A percentile compares a stretch with the other conserved stretches of the same genome.
Conservation (phyloP, 2,329 filamentous ascomycete species). For the Xylaria hypoxylon region DNA sequence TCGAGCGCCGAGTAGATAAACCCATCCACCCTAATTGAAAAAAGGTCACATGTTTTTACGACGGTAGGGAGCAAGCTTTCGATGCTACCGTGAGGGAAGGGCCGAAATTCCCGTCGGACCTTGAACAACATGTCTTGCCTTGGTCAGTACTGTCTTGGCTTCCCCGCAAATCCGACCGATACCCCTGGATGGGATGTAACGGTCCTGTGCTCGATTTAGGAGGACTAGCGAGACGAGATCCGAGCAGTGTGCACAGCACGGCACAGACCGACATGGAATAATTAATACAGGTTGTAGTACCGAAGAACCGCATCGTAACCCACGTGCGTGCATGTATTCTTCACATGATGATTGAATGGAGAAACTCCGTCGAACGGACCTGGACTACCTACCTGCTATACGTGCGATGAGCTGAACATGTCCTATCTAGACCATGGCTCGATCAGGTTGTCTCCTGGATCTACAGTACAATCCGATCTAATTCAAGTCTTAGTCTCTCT, state of each 20-base stretch:
- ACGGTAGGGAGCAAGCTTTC: background rate
- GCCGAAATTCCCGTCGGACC: conserved; percentile 28
- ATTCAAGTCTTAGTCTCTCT: background rate
- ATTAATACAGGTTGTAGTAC: background rate
- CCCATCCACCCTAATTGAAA: background rate
- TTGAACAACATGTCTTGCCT: conserved; percentile 1
- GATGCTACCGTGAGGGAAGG: conserved; percentile 2
- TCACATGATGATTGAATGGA: background rate
- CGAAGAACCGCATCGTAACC: conserved; percentile 5
- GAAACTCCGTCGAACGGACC: background rate
- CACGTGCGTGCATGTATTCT: conserved; percentile 3
- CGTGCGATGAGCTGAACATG: background rate
- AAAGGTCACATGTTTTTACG: too few species aligned
- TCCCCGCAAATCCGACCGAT: conserved; percentile 24
- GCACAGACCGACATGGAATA: background rate
- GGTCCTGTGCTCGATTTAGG: background rate
- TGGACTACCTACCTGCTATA: too few species aligned
- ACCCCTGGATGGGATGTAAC: conserved; percentile 7
- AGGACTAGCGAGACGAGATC: background rate
- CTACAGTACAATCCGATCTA: background rate
- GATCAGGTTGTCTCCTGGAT: conserved; percentile 12
- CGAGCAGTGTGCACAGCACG: background rate
- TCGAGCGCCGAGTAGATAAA: background rate
- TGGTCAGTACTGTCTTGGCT: too few species aligned
- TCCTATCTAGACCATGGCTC: background rate